phyloP scores from a whole-genome alignment of 1,284 basidiomycete genomes.

The Pholiota adiposa region DNA sequence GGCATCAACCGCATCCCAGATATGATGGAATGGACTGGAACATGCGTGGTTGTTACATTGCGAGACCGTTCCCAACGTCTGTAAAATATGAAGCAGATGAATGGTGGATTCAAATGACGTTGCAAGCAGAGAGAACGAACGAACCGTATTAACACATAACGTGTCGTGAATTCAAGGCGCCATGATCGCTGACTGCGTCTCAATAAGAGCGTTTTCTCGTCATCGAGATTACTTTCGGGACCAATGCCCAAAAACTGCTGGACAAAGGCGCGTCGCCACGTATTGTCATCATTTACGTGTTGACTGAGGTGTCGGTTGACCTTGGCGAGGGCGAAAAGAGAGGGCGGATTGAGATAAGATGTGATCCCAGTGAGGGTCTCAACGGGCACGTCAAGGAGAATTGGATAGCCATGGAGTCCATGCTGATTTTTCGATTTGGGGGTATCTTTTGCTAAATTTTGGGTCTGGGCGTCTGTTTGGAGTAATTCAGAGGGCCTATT shows the following conservation, averaged over 20 bases:
- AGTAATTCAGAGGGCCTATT: conserved; percentile 13
- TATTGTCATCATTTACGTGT: conserved; percentile 80
- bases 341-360: conserved; percentile 71
- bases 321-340: conserved; percentile 61
- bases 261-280: conserved; percentile 83
- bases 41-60: conserved; percentile 62
- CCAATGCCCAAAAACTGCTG: conserved; percentile 69
- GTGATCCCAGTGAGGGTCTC: conserved; percentile 84
- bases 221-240: conserved; percentile 59
- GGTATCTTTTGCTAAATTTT: conserved; percentile 2
- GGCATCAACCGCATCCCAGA: conserved; percentile 63
- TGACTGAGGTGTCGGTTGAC: conserved; percentile 61
- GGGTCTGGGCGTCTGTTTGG: conserved; percentile 12
- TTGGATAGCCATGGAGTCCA: conserved; percentile 15
- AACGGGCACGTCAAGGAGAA: conserved; percentile 59
- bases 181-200: conserved; percentile 62
- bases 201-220: conserved; percentile 53
- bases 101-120: too few relatives aligned
- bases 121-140: conserved; percentile 10
- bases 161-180: conserved; percentile 67
- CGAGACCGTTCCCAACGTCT: conserved; percentile 79
- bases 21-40: conserved; percentile 60
- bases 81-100: conserved; percentile 15
- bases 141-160: conserved; percentile 59
- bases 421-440: conserved; percentile 13